phyloP scores from a whole-genome alignment of 306 rosid species.

The Trifolium subterraneum region DNA sequence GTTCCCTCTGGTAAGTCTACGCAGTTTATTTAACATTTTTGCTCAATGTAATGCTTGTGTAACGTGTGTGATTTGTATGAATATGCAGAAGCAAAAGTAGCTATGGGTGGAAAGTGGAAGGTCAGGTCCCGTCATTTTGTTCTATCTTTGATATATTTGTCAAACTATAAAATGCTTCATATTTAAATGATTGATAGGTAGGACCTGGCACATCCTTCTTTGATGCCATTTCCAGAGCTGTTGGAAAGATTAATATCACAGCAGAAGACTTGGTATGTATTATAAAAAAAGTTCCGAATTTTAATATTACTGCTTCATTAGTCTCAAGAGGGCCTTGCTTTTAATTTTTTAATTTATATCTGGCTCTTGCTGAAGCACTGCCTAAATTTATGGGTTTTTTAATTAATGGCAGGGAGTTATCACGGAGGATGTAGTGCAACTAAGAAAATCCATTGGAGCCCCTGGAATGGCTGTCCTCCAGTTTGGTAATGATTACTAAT shows the following conservation, averaged over 20 bases:
- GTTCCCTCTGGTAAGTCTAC: conserved; percentile 82
- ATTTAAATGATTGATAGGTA: conserved; percentile 68
- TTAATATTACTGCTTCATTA: conserved; percentile 4
- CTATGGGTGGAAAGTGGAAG: conserved; percentile 94
- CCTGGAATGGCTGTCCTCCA: conserved; percentile 99
- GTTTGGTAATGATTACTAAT: conserved; percentile 64
- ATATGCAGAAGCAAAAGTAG: conserved; percentile 83
- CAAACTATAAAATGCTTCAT: conserved; percentile 41
- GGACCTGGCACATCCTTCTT: conserved; percentile 91
- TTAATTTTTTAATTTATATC: conserved; percentile 33
- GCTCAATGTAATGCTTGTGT: conserved; percentile 37
- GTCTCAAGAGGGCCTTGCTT: conserved; percentile 7
- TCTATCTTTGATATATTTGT: conserved; percentile 33
- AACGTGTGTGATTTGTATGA: conserved; percentile 43
- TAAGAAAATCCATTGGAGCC: conserved; percentile 86
- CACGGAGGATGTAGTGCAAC: conserved; percentile 90
- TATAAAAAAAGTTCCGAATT: conserved; percentile 24
- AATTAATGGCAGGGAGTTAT: conserved; percentile 79
- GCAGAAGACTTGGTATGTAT: conserved; percentile 95
- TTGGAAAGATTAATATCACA: conserved; percentile 76
- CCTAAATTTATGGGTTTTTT: conserved; percentile 23
- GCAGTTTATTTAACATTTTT: conserved; percentile 38
- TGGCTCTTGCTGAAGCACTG: neutral
- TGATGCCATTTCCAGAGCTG: conserved; percentile 71
- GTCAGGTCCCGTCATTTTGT: conserved; percentile 51